phyloP scores from a whole-genome alignment of 176 grass and related monocot genomes.

The Oryza punctata region DNA sequence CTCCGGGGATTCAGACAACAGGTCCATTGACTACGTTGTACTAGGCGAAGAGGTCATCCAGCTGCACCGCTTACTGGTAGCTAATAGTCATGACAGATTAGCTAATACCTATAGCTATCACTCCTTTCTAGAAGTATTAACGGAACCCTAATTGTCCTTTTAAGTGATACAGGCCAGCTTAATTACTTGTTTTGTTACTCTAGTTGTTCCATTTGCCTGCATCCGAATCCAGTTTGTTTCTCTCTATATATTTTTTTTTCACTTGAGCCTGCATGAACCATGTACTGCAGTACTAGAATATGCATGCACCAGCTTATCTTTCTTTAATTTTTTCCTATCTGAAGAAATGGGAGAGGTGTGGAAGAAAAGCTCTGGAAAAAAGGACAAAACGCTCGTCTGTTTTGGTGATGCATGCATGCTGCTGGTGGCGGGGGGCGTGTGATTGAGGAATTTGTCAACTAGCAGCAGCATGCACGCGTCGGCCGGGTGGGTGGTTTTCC shows the following conservation, averaged over 20 bases:
- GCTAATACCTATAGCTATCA: no score
- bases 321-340: not conserved
- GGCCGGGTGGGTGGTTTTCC: not conserved
- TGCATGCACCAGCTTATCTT: not conserved
- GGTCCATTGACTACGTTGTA: constrained; percentile 14
- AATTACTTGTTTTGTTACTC: no score
- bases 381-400: constrained; percentile 40
- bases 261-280: not conserved
- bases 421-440: constrained; percentile 40
- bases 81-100: not conserved
- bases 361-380: not conserved
- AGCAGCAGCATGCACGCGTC: constrained; percentile 7
- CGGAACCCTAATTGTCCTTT: not conserved
- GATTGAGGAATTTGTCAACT: constrained; percentile 56
- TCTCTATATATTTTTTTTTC: not conserved
- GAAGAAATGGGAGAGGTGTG: not conserved
- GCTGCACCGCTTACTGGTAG: not conserved
- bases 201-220: not conserved
- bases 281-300: not conserved
- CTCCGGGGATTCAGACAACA: constrained; percentile 25
- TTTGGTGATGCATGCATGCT: constrained; percentile 29
- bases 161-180: not conserved
- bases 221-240: not conserved
- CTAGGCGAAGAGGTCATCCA: not conserved
- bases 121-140: not conserved